phyloP scores from a whole-genome alignment of 257 asterid species.

The Nicotiana undulata region DNA sequence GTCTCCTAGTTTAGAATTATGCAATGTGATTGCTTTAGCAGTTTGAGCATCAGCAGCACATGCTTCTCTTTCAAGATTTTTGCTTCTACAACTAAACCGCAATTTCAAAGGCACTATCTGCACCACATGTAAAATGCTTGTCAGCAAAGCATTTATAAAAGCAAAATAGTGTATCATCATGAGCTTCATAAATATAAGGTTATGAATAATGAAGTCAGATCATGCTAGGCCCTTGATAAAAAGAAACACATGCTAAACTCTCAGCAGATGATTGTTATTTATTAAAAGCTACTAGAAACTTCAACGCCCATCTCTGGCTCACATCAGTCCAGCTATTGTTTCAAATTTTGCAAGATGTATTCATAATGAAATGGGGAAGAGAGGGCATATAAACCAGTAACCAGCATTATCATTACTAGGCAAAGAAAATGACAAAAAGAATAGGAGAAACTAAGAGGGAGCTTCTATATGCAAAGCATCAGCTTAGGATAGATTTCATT shows the following conservation, averaged over 20 bases:
- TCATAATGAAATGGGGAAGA: neutral
- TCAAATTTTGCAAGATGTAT: neutral
- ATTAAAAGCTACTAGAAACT: neutral
- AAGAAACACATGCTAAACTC: neutral
- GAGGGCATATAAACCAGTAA: neutral
- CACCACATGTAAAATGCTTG: conserved; percentile 4
- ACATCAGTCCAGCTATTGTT: neutral
- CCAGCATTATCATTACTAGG: neutral
- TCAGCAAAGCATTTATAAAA: neutral
- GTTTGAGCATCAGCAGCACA: conserved; percentile 22
- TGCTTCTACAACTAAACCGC: conserved; percentile 54
- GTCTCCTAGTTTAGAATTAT: conserved; percentile 33
- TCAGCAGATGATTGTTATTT: neutral
- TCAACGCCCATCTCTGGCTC: neutral
- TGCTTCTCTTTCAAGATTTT: conserved; percentile 23
- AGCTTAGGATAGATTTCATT: neutral
- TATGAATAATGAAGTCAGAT: neutral
- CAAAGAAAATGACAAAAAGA: neutral
- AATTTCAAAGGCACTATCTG: conserved; percentile 69
- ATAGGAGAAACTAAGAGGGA: neutral
- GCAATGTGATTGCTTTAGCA: conserved; percentile 23
- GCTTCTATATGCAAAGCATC: neutral
- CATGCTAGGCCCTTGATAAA: neutral
- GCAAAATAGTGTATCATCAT: neutral
- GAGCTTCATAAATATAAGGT: neutral